Conservation (phyloP, 306 rosid genomes). For the Rosa chinensis region DNA sequence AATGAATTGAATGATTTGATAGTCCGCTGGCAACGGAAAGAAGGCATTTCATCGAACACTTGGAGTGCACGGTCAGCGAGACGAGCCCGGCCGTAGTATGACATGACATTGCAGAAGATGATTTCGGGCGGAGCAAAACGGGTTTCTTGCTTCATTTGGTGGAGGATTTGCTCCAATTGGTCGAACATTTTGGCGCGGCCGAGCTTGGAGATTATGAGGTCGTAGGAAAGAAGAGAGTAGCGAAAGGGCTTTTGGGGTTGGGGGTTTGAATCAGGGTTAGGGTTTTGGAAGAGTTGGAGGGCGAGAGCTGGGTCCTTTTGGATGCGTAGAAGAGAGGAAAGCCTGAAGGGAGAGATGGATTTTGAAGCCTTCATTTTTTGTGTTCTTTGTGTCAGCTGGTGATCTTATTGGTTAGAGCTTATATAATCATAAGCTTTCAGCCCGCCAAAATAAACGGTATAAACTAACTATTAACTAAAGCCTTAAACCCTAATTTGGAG, state of each 20-base stretch:
- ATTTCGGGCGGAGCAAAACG: slow-evolving; percentile 51
- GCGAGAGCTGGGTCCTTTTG: slow-evolving; percentile 63
- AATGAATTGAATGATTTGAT: slow-evolving; percentile 63
- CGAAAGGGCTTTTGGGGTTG: slow-evolving; percentile 41
- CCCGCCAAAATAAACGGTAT: not conserved
- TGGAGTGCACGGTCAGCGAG: slow-evolving; percentile 57
- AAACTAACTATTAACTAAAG: too few species aligned
- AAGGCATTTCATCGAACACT: slow-evolving; percentile 49
- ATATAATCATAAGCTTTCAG: not conserved
- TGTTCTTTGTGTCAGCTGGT: not conserved
- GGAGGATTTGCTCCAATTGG: slow-evolving; percentile 66
- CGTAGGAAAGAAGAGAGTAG: slow-evolving; percentile 62
- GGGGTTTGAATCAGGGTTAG: slow-evolving; percentile 25
- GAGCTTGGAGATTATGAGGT: slow-evolving; percentile 76
- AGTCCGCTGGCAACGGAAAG: slow-evolving; percentile 51
- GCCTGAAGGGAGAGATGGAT: slow-evolving; percentile 66
- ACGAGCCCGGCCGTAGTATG: slow-evolving; percentile 59
- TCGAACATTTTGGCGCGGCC: slow-evolving; percentile 76
- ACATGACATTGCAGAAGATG: slow-evolving; percentile 72
- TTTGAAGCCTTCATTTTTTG: slow-evolving; percentile 41
- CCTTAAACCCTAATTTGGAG: too few species aligned
- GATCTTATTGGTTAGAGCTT: not conserved
- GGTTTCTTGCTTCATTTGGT: slow-evolving; percentile 45
- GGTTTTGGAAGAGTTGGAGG: slow-evolving; percentile 62
- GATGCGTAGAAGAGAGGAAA: slow-evolving; percentile 65